Percentiles rank a stretch among this genome's conserved stretches.
phyloP scores from a whole-genome alignment of 495 filamentous ascomycete genomes.

The Talaromyces liani region DNA sequence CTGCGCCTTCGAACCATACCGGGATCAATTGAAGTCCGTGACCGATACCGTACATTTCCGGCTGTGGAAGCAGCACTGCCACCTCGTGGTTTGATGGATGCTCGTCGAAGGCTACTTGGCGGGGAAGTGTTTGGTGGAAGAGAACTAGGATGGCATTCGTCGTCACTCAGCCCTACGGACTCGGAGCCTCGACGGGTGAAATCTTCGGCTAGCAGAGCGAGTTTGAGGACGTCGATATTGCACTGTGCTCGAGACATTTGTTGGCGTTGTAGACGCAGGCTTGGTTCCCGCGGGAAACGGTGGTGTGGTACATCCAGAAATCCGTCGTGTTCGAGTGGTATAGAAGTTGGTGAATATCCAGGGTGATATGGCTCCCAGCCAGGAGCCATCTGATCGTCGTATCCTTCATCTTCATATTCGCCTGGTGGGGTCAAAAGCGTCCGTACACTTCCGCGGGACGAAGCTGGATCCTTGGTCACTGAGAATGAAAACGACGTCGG shows the following conservation, averaged over 20 bases:
- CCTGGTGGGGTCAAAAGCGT: slow-evolving; percentile 7
- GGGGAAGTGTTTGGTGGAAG: slow-evolving; percentile 30
- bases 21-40: not conserved
- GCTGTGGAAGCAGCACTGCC: not conserved
- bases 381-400: slow-evolving; percentile 20
- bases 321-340: slow-evolving; percentile 12
- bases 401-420: slow-evolving; percentile 34
- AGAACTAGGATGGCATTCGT: slow-evolving; percentile 39
- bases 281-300: not conserved
- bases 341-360: slow-evolving; percentile 28
- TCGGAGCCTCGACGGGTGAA: slow-evolving; percentile 7
- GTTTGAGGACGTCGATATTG: slow-evolving; percentile 31
- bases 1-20: slow-evolving; percentile 5
- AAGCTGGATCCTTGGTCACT: not conserved
- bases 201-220: slow-evolving; percentile 22
- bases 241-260: slow-evolving; percentile 37
- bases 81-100: slow-evolving; percentile 13
- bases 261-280: slow-evolving; percentile 33
- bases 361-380: slow-evolving; percentile 8
- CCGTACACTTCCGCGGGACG: not conserved
- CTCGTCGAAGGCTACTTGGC: slow-evolving; percentile 17
- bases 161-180: slow-evolving; percentile 15
- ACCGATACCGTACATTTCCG: slow-evolving; percentile 1
- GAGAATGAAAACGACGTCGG: slow-evolving; percentile 10
- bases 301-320: not conserved